phyloP scores from a whole-genome alignment of 768 basidiomycete genomes.

The Suillus subaureus region DNA sequence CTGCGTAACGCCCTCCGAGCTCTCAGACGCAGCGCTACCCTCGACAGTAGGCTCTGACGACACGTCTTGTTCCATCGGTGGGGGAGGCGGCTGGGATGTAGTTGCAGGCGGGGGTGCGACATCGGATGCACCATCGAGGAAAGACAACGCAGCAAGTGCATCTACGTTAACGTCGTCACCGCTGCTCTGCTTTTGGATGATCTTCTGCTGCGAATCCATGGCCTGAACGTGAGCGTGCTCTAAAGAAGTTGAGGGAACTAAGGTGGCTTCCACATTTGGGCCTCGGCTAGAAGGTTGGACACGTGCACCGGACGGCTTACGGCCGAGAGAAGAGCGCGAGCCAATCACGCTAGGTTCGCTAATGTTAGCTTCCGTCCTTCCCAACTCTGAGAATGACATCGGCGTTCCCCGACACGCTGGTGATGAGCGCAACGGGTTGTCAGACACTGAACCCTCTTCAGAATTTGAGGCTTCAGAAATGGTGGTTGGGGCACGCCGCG shows the following conservation, averaged over 20 bases:
- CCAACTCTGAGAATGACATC: constrained; percentile 16
- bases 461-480: constrained; percentile 47
- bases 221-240: constrained; percentile 36
- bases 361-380: constrained; percentile 25
- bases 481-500: constrained; percentile 46
- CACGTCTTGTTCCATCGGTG: constrained; percentile 26
- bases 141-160: constrained; percentile 78
- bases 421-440: constrained; percentile 29
- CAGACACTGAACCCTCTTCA: constrained; percentile 33
- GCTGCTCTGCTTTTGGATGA: constrained; percentile 23
- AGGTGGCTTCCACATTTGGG: constrained; percentile 36
- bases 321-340: constrained; percentile 44
- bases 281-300: constrained; percentile 49
- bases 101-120: constrained; percentile 15
- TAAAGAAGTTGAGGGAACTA: constrained; percentile 41
- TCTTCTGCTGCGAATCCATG: constrained; percentile 21
- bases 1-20: constrained; percentile 37
- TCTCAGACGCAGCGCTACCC: constrained; percentile 18
- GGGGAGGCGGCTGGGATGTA: constrained; percentile 18
- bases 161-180: constrained; percentile 61
- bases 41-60: constrained; percentile 40
- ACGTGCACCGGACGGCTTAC: constrained; percentile 86
- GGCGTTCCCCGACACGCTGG: constrained; percentile 22
- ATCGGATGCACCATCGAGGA: constrained; percentile 52
- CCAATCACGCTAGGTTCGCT: constrained; percentile 40